phyloP scores from a whole-genome alignment of 1,284 basidiomycete genomes.

The Meira miltonrushii region DNA sequence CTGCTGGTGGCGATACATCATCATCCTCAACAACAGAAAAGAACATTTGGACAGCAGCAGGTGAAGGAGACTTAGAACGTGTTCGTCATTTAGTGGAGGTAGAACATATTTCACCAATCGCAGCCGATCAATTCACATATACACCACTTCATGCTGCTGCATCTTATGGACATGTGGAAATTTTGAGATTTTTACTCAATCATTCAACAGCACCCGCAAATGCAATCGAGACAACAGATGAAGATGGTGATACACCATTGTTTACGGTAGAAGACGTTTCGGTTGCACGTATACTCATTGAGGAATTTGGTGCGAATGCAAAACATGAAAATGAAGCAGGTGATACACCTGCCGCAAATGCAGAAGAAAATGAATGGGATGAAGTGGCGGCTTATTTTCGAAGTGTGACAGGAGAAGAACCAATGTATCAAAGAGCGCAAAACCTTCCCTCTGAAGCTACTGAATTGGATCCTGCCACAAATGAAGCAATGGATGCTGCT shows the following conservation, averaged over 20 bases:
- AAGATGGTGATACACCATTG: conserved; percentile 47
- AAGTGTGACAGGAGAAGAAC: conserved; percentile 32
- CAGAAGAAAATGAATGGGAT: conserved; percentile 33
- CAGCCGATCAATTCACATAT: conserved; percentile 40
- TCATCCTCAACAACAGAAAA: conserved; percentile 12
- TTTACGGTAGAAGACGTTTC: conserved; percentile 46
- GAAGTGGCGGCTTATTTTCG: conserved; percentile 39
- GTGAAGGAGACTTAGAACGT: conserved; percentile 43
- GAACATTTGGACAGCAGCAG: conserved; percentile 51
- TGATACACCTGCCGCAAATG: conserved; percentile 35
- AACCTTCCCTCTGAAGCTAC: conserved; percentile 17
- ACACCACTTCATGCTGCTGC: conserved; percentile 50
- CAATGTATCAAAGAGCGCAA: conserved; percentile 17
- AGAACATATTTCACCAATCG: conserved; percentile 32
- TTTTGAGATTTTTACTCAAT: conserved; percentile 38
- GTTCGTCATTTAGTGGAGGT: conserved; percentile 39
- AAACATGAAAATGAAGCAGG: conserved; percentile 38
- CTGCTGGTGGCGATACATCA: background rate
- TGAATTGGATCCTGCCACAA: conserved; percentile 19
- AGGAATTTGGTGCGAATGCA: conserved; percentile 41
- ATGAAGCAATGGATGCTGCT: conserved; percentile 10
- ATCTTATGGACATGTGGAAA: conserved; percentile 41
- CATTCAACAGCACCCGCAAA: conserved; percentile 24
- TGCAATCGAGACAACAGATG: conserved; percentile 32
- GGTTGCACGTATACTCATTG: conserved; percentile 35